These are phyloP conservation scores for Onygena corvina DNA, from an alignment of 2,329 filamentous ascomycete genomes.

Conservation along the genomic window DNA sequence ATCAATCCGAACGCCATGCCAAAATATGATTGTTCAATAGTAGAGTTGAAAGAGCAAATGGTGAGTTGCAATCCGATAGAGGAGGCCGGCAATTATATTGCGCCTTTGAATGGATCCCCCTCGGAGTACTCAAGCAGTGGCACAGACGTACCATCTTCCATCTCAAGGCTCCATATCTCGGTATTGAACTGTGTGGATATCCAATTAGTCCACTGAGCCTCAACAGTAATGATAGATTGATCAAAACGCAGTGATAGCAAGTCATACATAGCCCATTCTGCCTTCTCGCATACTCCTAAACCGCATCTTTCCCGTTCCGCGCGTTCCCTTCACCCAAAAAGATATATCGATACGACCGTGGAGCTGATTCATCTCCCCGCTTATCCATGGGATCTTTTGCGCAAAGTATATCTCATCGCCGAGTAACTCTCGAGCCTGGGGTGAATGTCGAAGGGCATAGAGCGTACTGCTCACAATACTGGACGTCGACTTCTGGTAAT, in stretches of 20 bases:
- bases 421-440: slow-evolving; percentile 59
- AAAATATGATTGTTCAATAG: slow-evolving; percentile 2
- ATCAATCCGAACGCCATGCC: slow-evolving; percentile 1
- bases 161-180: slow-evolving; percentile 74
- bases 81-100: background rate
- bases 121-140: slow-evolving; percentile 63
- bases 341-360: slow-evolving; percentile 79
- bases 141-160: slow-evolving; percentile 53
- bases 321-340: slow-evolving; percentile 76
- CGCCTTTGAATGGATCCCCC: slow-evolving; percentile 51
- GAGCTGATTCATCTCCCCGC: slow-evolving; percentile 82
- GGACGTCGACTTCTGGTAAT: slow-evolving; percentile 93
- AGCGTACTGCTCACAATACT: slow-evolving; percentile 77
- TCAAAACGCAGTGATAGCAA: background rate
- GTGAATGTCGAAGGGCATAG: slow-evolving; percentile 77
- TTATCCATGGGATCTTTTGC: slow-evolving; percentile 69
- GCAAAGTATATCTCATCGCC: slow-evolving; percentile 81
- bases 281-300: slow-evolving; percentile 65
- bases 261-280: slow-evolving; percentile 45
- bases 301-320: slow-evolving; percentile 57
- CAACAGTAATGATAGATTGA: background rate
- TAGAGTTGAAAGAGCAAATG: background rate
- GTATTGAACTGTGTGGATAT: slow-evolving; percentile 59
- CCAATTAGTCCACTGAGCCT: background rate
- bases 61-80: background rate